Evolutionary conservation across 345 rosid species (phyloP).

Genomic region (Eucalyptus fibrosa): DNA sequence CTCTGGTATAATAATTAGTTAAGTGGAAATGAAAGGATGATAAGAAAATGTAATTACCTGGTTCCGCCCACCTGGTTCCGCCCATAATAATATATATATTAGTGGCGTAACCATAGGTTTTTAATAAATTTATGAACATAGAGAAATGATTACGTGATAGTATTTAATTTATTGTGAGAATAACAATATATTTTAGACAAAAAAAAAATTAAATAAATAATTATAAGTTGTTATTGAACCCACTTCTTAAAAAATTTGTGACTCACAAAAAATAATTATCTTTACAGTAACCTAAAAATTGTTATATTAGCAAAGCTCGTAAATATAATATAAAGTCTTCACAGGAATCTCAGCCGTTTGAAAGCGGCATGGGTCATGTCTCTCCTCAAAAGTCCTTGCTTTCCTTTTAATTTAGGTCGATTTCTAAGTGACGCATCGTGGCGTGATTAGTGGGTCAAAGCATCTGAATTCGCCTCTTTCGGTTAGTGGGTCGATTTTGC

Average conservation of each 20-base stretch:
- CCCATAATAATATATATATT: background rate
- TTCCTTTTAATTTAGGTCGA: background rate
- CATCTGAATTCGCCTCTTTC: background rate
- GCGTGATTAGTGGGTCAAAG: background rate
- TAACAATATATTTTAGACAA: too few relatives aligned
- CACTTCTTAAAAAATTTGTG: too few relatives aligned
- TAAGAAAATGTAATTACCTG: background rate
- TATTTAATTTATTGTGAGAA: too few relatives aligned
- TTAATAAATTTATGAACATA: background rate
- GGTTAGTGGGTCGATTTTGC: background rate
- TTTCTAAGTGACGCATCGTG: background rate
- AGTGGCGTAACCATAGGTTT: background rate
- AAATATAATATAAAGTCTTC: background rate
- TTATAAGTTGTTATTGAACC: too few relatives aligned
- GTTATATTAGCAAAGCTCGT: background rate
- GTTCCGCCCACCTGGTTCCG: too few relatives aligned
- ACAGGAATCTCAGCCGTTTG: background rate
- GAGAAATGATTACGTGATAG: too few relatives aligned
- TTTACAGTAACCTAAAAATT: too few relatives aligned
- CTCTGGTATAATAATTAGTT: background rate
- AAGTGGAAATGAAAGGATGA: background rate
- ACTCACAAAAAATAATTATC: too few relatives aligned
- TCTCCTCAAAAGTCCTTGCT: background rate
- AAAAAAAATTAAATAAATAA: too few relatives aligned
- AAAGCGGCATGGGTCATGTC: background rate